A percentile compares a stretch with the other conserved stretches of the same genome.
Evolutionary conservation across 2,329 filamentous ascomycete genomes (phyloP).

Genomic region (Aspergillus fischeri): DNA sequence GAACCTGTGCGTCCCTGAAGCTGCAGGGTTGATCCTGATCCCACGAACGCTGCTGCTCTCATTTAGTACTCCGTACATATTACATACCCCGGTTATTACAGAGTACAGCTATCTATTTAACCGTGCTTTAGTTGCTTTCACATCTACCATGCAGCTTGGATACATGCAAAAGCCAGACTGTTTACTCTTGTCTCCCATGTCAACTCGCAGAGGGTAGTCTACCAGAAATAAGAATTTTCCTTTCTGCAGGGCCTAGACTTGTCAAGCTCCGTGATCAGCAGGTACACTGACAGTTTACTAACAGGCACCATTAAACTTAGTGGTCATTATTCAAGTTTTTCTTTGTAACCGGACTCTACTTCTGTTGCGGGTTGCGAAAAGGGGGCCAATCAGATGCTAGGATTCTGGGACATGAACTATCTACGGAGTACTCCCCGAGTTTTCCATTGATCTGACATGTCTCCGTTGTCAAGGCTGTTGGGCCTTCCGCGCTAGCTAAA

Average conservation of each 20-base stretch:
- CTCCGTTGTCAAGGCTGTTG: not conserved
- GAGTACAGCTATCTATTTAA: too few species aligned
- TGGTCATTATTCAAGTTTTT: not conserved
- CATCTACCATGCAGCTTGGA: not conserved
- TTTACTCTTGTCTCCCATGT: not conserved
- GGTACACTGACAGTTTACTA: not conserved
- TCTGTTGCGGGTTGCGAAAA: not conserved
- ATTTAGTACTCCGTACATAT: not conserved
- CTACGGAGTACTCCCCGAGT: not conserved
- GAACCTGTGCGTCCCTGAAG: not conserved
- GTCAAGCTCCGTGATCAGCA: not conserved
- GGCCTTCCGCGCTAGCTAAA: not conserved
- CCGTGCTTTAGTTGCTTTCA: too few species aligned
- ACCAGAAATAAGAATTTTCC: not conserved
- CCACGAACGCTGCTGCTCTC: not conserved
- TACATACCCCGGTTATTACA: too few species aligned
- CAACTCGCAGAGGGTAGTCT: not conserved
- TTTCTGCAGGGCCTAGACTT: not conserved
- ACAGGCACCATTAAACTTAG: not conserved
- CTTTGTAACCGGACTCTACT: not conserved
- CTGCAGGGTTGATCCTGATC: not conserved
- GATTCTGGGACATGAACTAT: not conserved
- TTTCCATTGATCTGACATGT: not conserved
- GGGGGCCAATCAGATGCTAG: not conserved
- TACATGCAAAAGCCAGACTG: not conserved